These are phyloP conservation scores for Sporisorium iseilematis-ciliati DNA, from an alignment of 1,284 basidiomycete species.

Conservation along the genomic window DNA sequence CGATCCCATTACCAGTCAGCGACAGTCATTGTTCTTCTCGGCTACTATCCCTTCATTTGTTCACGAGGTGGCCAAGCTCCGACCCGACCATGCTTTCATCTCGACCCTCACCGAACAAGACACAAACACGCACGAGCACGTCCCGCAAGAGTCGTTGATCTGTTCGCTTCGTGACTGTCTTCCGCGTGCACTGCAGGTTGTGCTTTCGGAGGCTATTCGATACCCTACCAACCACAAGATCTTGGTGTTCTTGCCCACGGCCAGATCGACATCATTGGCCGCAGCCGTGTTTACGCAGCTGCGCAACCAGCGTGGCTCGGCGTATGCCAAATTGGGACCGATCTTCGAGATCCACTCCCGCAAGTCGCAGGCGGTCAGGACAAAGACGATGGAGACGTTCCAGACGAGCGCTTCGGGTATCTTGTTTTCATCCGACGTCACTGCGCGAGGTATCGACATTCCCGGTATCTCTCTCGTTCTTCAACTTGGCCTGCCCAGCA, in stretches of 20 bases:
- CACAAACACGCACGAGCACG: slow-evolving; percentile 78
- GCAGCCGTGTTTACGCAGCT: slow-evolving; percentile 68
- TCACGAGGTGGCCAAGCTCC: slow-evolving; percentile 64
- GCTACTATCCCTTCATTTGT: slow-evolving; percentile 72
- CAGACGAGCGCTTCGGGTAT: slow-evolving; percentile 74
- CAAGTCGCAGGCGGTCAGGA: slow-evolving; percentile 50
- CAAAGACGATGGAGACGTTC: slow-evolving; percentile 71
- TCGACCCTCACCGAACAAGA: slow-evolving; percentile 77
- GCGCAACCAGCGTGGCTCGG: slow-evolving; percentile 23
- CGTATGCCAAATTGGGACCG: slow-evolving; percentile 22
- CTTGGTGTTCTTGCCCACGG: slow-evolving; percentile 77
- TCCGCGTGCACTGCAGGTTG: slow-evolving; percentile 71
- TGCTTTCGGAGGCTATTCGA: slow-evolving; percentile 68
- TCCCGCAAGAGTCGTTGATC: slow-evolving; percentile 72
- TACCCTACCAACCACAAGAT: slow-evolving; percentile 51
- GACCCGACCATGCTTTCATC: slow-evolving; percentile 75
- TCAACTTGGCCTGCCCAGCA: slow-evolving; percentile 72
- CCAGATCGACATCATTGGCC: slow-evolving; percentile 76
- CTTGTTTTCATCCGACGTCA: slow-evolving; percentile 89
- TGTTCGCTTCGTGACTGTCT: slow-evolving; percentile 70
- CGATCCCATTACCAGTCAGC: slow-evolving; percentile 68
- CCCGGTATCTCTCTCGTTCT: slow-evolving; percentile 73
- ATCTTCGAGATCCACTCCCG: slow-evolving; percentile 60
- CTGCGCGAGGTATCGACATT: slow-evolving; percentile 81
- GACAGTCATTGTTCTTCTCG: slow-evolving; percentile 73